A percentile compares a stretch with the other conserved stretches of the same genome.
phyloP scores from a whole-genome alignment of 1,284 basidiomycete genomes.

The Uromyces viciae-fabae region DNA sequence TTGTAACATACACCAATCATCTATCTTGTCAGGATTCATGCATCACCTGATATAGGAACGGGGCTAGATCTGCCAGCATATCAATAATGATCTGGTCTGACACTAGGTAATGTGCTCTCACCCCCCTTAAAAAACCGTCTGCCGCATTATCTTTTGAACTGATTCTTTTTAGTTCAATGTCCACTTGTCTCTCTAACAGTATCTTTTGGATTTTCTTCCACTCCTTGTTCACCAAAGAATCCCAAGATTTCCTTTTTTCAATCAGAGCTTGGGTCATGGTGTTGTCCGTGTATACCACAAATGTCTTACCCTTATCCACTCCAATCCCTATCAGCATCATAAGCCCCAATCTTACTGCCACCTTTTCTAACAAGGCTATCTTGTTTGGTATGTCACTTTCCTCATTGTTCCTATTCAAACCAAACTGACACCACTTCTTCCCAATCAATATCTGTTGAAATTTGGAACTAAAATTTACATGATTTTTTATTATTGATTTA shows the following conservation, averaged over 20 bases:
- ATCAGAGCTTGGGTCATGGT: background rate
- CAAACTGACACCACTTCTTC: background rate
- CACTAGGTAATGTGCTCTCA: too few relatives aligned
- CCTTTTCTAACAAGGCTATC: constrained; percentile 8
- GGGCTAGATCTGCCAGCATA: too few relatives aligned
- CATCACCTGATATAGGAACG: too few relatives aligned
- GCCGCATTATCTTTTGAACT: constrained; percentile 2
- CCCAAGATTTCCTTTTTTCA: background rate
- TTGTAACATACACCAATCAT: too few relatives aligned
- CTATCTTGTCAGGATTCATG: too few relatives aligned
- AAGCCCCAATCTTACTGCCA: background rate
- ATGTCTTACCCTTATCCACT: background rate
- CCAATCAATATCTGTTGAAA: too few relatives aligned
- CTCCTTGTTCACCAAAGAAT: background rate
- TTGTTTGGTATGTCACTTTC: background rate
- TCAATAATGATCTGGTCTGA: too few relatives aligned
- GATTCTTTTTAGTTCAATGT: background rate
- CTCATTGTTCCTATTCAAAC: too few relatives aligned
- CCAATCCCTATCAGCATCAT: background rate
- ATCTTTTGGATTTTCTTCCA: constrained; percentile 2
- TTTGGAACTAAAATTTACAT: too few relatives aligned
- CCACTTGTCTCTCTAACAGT: background rate
- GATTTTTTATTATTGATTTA: too few relatives aligned
- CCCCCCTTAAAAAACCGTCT: background rate
- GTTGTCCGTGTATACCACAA: background rate